phyloP scores from a whole-genome alignment of 2,329 filamentous ascomycete genomes.

The Exophiala alcalophila region DNA sequence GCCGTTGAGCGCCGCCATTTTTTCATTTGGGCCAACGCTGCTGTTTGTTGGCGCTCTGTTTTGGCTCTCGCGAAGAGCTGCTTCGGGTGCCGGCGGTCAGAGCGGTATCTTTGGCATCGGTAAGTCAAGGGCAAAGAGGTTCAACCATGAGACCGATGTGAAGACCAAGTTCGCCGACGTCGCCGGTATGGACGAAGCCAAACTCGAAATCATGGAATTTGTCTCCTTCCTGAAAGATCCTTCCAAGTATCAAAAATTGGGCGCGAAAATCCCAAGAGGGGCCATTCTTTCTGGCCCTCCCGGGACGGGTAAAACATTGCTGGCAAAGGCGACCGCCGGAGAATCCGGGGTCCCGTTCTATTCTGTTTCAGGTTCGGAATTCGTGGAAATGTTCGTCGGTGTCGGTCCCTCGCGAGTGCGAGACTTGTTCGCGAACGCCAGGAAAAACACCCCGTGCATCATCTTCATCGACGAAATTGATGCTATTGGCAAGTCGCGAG shows the following conservation, averaged over 20 bases:
- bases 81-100: slow-evolving; percentile 61
- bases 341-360: slow-evolving; percentile 97
- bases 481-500: slow-evolving; percentile 86
- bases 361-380: slow-evolving; percentile 96
- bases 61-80: slow-evolving; percentile 74
- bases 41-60: slow-evolving; percentile 79
- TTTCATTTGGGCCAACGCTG: slow-evolving; percentile 83
- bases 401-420: slow-evolving; percentile 93
- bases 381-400: slow-evolving; percentile 99
- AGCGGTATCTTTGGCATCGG: slow-evolving; percentile 93
- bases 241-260: slow-evolving; percentile 85
- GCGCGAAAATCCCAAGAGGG: slow-evolving; percentile 95
- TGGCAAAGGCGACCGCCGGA: slow-evolving; percentile 95
- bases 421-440: slow-evolving; percentile 88
- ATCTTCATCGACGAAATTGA: slow-evolving; percentile 99
- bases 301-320: slow-evolving; percentile 94
- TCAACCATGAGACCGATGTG: slow-evolving; percentile 94
- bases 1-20: slow-evolving; percentile 65
- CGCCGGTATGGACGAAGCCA: slow-evolving; percentile 96
- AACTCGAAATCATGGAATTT: slow-evolving; percentile 98
- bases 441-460: slow-evolving; percentile 96
- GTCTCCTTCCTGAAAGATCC: slow-evolving; percentile 95
- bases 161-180: slow-evolving; percentile 98
- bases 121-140: slow-evolving; percentile 92
- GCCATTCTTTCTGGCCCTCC: slow-evolving; percentile 96